These are phyloP conservation scores for Fusarium longipes DNA, from an alignment of 2,329 filamentous ascomycete species.

Conservation along the genomic window DNA sequence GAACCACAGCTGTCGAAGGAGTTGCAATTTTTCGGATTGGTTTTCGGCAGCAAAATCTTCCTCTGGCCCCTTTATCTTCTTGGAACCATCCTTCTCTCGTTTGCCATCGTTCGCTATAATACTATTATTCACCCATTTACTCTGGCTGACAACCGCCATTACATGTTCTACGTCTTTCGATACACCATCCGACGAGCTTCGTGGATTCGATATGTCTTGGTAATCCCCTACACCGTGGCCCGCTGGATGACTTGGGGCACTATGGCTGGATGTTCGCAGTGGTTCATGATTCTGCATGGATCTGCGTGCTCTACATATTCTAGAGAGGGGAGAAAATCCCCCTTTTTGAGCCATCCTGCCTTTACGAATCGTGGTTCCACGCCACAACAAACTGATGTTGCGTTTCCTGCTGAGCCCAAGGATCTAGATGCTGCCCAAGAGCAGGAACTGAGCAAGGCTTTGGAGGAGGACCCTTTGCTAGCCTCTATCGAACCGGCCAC, in stretches of 20 bases:
- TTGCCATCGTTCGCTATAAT: constrained; percentile 76
- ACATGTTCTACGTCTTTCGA: constrained; percentile 96
- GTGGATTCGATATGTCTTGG: constrained; percentile 72
- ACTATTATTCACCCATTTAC: constrained; percentile 97
- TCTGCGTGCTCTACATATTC: constrained; percentile 33
- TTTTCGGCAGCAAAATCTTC: constrained; percentile 50
- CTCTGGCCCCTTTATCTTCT: constrained; percentile 54
- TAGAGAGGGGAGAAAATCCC: neutral
- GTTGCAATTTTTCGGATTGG: constrained; percentile 6
- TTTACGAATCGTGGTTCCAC: constrained; percentile 17
- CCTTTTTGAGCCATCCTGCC: constrained; percentile 49
- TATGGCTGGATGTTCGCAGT: constrained; percentile 61
- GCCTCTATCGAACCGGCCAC: constrained; percentile 50
- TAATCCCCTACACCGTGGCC: constrained; percentile 76
- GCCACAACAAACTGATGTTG: constrained; percentile 18
- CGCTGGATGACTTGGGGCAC: constrained; percentile 75
- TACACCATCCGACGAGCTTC: constrained; percentile 77
- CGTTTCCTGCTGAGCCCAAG: constrained; percentile 6
- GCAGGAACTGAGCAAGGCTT: constrained; percentile 23
- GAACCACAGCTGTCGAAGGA: constrained; percentile 16
- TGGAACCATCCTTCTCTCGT: constrained; percentile 52
- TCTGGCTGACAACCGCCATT: constrained; percentile 95
- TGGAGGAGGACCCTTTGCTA: constrained; percentile 44
- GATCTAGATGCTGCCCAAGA: constrained; percentile 8
- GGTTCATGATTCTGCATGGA: constrained; percentile 24